These are phyloP conservation scores for Dissophora globulifera DNA, from an alignment of 192 early-diverging fungal species.

Conservation along the genomic window DNA sequence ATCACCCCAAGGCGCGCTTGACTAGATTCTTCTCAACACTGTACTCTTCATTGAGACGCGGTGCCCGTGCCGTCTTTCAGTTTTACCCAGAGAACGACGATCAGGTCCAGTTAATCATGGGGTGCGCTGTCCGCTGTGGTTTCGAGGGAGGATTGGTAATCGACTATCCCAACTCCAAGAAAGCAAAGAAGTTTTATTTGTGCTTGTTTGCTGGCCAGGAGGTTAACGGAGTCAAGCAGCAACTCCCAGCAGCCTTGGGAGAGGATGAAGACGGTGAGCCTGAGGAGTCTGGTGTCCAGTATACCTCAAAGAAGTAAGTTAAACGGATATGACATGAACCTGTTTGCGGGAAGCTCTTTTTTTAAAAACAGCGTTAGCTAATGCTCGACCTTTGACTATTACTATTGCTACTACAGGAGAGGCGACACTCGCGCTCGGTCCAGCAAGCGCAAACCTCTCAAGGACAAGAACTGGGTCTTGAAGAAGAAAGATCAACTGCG, in stretches of 20 bases:
- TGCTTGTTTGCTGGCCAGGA: conserved; percentile 95
- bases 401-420: conserved; percentile 26
- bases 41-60: conserved; percentile 87
- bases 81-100: conserved; percentile 97
- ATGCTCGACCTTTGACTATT: too few relatives aligned
- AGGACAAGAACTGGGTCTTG: conserved; percentile 90
- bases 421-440: conserved; percentile 46
- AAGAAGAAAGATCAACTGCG: conserved; percentile 91
- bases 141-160: conserved; percentile 96
- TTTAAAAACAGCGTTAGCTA: too few relatives aligned
- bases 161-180: conserved; percentile 96
- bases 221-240: conserved; percentile 58
- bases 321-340: too few relatives aligned
- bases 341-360: too few relatives aligned
- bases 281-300: conserved; percentile 53
- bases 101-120: conserved; percentile 94
- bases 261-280: conserved; percentile 67
- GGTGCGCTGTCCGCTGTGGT: conserved; percentile 87
- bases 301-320: conserved; percentile 54
- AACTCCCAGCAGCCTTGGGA: conserved; percentile 71
- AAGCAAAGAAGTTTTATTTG: conserved; percentile 96
- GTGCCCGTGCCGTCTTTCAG: conserved; percentile 96
- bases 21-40: conserved; percentile 92
- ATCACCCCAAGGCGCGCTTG: conserved; percentile 86
- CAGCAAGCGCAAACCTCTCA: conserved; percentile 68